Conservation (phyloP, 371 early-diverging fungal species). For the Mucor saturninus region DNA sequence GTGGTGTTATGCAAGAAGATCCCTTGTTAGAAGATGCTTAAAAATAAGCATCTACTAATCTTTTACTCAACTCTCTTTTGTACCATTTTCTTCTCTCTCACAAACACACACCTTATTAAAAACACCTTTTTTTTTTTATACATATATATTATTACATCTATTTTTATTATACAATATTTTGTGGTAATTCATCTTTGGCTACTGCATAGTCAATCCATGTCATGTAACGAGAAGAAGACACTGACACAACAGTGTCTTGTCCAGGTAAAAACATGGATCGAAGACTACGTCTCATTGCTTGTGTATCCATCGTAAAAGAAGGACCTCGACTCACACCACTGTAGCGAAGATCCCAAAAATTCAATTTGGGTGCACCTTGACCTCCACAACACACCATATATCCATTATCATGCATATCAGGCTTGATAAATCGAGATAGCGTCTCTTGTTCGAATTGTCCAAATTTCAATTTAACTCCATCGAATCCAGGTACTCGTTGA, state of each 20-base stretch:
- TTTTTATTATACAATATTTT: slow-evolving; percentile 18
- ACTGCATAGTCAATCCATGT: slow-evolving; percentile 46
- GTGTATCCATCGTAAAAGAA: slow-evolving; percentile 30
- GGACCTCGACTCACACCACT: slow-evolving; percentile 26
- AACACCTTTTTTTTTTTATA: too few relatives aligned
- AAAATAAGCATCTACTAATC: neutral
- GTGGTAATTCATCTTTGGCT: slow-evolving; percentile 26
- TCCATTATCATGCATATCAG: slow-evolving; percentile 48
- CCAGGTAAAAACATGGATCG: slow-evolving; percentile 35
- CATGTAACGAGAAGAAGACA: slow-evolving; percentile 30
- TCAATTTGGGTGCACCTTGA: slow-evolving; percentile 30
- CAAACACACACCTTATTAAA: too few relatives aligned
- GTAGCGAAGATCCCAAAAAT: slow-evolving; percentile 51
- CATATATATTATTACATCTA: neutral
- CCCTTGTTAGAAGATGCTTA: slow-evolving; percentile 43
- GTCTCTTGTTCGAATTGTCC: slow-evolving; percentile 41
- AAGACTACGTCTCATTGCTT: slow-evolving; percentile 18
- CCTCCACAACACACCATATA: slow-evolving; percentile 44
- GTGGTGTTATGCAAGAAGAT: slow-evolving; percentile 37
- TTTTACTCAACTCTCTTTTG: slow-evolving; percentile 3
- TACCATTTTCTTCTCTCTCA: slow-evolving; percentile 4
- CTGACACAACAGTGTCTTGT: slow-evolving; percentile 27
- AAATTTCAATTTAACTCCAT: slow-evolving; percentile 32
- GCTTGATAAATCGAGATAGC: slow-evolving; percentile 36
- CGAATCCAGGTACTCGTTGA: slow-evolving; percentile 23